Percentiles rank a stretch among this genome's conserved stretches.
Conservation (phyloP, 352 stramenopile species). For the Hyaloperonospora brassicae region DNA sequence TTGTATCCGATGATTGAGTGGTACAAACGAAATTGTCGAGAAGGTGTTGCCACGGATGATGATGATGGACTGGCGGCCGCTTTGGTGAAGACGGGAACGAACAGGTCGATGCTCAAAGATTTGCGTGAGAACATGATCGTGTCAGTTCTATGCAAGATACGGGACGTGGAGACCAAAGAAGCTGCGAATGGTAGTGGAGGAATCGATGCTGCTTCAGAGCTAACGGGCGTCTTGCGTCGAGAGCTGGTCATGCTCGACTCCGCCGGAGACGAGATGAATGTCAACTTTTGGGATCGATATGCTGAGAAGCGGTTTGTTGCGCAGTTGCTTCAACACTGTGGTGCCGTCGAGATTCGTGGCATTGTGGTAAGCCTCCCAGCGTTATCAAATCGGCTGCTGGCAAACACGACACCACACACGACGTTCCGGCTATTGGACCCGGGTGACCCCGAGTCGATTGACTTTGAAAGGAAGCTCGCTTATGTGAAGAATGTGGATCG, state of each 20-base stretch:
- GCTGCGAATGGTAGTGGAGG: not conserved
- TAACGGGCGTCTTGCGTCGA: slow-evolving; percentile 35
- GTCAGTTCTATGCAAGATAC: slow-evolving; percentile 37
- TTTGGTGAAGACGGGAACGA: slow-evolving; percentile 8
- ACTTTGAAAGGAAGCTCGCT: slow-evolving; percentile 19
- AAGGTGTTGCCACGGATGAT: slow-evolving; percentile 25
- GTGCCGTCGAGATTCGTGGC: slow-evolving; percentile 28
- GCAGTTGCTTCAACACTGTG: slow-evolving; percentile 32
- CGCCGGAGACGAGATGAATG: slow-evolving; percentile 28
- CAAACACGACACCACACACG: slow-evolving; percentile 51
- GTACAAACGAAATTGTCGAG: slow-evolving; percentile 48
- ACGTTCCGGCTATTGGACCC: slow-evolving; percentile 29
- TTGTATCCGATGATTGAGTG: slow-evolving; percentile 64
- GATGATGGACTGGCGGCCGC: not conserved
- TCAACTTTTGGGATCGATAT: slow-evolving; percentile 65
- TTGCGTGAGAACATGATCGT: slow-evolving; percentile 52
- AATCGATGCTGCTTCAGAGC: slow-evolving; percentile 12
- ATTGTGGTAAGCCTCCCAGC: slow-evolving; percentile 43
- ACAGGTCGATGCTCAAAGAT: slow-evolving; percentile 31
- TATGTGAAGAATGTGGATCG: not conserved
- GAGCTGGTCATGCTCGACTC: slow-evolving; percentile 47
- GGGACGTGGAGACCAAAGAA: not conserved
- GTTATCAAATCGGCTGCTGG: slow-evolving; percentile 40
- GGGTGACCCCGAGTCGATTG: slow-evolving; percentile 19
- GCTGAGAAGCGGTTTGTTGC: slow-evolving; percentile 39